Conservation (phyloP, 1,284 basidiomycete genomes). For the Boletus subluridellus region DNA sequence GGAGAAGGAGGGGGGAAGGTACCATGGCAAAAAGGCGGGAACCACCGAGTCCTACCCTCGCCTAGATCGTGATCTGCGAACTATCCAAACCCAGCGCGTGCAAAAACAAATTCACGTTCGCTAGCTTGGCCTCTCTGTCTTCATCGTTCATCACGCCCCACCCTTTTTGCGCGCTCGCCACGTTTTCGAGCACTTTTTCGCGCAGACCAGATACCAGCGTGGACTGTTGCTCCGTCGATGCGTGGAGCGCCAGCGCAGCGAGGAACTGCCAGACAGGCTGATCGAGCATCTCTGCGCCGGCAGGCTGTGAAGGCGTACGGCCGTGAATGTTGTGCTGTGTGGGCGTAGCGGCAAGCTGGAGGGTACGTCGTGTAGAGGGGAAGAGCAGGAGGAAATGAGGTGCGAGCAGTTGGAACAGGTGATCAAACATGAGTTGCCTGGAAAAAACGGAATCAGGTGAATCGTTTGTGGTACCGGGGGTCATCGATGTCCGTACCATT, state of each 20-base stretch:
- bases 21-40: neutral
- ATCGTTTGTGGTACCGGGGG: neutral
- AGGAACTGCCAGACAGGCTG: conserved; percentile 92
- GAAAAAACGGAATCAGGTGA: conserved; percentile 1
- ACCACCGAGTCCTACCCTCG: neutral
- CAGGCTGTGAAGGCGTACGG: conserved; percentile 40
- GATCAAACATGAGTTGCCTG: conserved; percentile 82
- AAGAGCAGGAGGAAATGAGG: conserved; percentile 80
- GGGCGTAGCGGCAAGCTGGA: conserved; percentile 38
- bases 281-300: conserved; percentile 81
- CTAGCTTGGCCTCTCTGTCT: conserved; percentile 62
- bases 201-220: conserved; percentile 81
- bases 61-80: conserved; percentile 69
- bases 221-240: conserved; percentile 81
- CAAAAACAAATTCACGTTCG: conserved; percentile 84
- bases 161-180: conserved; percentile 73
- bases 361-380: conserved; percentile 79
- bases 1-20: neutral
- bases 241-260: conserved; percentile 84
- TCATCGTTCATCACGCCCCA: conserved; percentile 64
- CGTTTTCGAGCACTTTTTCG: conserved; percentile 90
- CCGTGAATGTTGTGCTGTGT: conserved; percentile 35
- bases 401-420: conserved; percentile 76
- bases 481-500: conserved; percentile 58
- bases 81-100: conserved; percentile 83